Evolutionary conservation across 805 yeast species (phyloP).

Genomic region (Cyberlindnera amylophila): DNA sequence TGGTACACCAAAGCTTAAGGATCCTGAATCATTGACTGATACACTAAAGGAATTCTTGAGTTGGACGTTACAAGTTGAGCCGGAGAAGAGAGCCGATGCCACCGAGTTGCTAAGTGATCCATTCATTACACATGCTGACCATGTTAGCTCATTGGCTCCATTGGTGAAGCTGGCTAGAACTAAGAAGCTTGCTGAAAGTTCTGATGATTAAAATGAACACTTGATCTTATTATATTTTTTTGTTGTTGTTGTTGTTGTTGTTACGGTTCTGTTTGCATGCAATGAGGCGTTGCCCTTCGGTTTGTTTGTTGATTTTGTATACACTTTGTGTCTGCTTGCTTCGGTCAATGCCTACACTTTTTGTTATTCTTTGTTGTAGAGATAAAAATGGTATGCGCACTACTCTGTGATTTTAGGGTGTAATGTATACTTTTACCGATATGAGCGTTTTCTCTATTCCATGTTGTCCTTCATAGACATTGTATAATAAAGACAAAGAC

Average conservation of each 20-base stretch:
- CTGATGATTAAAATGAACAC: constrained; percentile 25
- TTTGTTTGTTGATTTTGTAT: background rate
- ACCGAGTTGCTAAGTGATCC: constrained; percentile 79
- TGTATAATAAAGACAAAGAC: no score
- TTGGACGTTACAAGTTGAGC: constrained; percentile 92
- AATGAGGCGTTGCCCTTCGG: background rate
- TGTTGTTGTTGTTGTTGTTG: constrained; percentile 2
- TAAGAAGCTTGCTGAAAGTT: constrained; percentile 48
- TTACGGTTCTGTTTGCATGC: background rate
- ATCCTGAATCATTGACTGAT: constrained; percentile 73
- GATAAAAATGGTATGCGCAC: no score
- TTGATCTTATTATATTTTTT: background rate
- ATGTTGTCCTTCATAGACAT: no score
- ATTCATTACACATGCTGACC: constrained; percentile 63
- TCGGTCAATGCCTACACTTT: background rate
- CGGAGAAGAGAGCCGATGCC: constrained; percentile 83
- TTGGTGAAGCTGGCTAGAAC: constrained; percentile 68
- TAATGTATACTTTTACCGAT: no score
- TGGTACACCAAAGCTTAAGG: constrained; percentile 92
- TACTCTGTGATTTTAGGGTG: no score
- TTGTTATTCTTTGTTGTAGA: no score
- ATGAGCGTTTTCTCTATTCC: no score
- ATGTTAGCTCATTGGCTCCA: constrained; percentile 61
- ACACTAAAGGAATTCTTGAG: constrained; percentile 66
- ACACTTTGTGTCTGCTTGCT: background rate